These are phyloP conservation scores for Mitragyna speciosa DNA, from an alignment of 257 asterid species.

Conservation along the genomic window DNA sequence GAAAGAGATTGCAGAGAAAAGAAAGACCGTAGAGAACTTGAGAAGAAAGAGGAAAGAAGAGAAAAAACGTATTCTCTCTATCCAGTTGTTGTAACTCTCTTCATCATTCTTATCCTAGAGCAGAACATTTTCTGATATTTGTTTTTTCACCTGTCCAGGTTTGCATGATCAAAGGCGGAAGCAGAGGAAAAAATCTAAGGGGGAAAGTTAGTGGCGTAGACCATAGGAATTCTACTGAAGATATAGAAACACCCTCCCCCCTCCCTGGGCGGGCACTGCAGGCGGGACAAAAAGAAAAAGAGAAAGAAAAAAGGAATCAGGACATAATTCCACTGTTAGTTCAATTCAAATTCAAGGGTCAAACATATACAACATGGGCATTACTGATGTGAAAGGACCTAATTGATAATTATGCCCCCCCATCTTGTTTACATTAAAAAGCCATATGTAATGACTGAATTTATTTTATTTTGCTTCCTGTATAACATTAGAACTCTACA, in stretches of 20 bases:
- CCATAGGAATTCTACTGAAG: neutral
- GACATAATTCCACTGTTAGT: neutral
- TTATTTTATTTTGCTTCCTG: too few species aligned
- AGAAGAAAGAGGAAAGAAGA: conserved; percentile 45
- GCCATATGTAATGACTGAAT: too few species aligned
- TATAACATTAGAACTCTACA: too few species aligned
- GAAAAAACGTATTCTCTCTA: conserved; percentile 38
- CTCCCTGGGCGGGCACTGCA: too few species aligned
- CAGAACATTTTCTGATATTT: neutral
- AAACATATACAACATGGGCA: neutral
- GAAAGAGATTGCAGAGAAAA: conserved; percentile 38
- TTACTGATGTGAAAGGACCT: neutral
- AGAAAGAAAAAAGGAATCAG: neutral
- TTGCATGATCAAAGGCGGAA: conserved; percentile 43
- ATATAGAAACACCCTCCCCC: too few species aligned
- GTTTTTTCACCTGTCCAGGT: conserved; percentile 24
- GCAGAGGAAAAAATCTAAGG: conserved; percentile 38
- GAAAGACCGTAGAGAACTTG: conserved; percentile 34
- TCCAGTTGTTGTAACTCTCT: neutral
- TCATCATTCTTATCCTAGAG: neutral
- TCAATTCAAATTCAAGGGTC: neutral
- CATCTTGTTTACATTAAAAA: too few species aligned
- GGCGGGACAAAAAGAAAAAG: too few species aligned
- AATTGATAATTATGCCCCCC: too few species aligned
- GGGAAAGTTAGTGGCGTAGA: conserved; percentile 19